Conservation (phyloP, 768 basidiomycete genomes). For the Lactifluus subvellereus region DNA sequence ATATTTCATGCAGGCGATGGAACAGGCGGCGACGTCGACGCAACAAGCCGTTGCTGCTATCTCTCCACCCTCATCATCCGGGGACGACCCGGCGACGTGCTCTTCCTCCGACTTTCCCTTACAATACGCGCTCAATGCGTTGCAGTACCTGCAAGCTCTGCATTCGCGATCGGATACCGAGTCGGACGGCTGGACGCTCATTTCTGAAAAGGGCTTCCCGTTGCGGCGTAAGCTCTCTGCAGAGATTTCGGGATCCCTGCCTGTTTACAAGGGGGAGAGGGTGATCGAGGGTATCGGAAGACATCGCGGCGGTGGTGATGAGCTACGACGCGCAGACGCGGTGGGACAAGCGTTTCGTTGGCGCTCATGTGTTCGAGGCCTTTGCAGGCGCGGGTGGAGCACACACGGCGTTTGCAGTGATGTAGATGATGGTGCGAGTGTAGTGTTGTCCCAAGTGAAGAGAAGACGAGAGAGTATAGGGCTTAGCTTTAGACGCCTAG, state of each 20-base stretch:
- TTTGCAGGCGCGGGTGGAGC: slow-evolving; percentile 60
- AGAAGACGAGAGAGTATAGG: too few species aligned
- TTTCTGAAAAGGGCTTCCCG: slow-evolving; percentile 70
- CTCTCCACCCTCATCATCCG: slow-evolving; percentile 47
- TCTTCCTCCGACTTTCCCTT: slow-evolving; percentile 58
- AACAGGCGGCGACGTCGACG: slow-evolving; percentile 66
- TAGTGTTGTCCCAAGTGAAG: too few species aligned
- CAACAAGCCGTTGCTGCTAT: slow-evolving; percentile 76
- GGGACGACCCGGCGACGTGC: slow-evolving; percentile 39
- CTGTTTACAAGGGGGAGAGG: slow-evolving; percentile 82
- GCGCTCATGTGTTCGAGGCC: slow-evolving; percentile 60
- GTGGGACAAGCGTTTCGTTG: slow-evolving; percentile 86
- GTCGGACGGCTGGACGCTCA: slow-evolving; percentile 64
- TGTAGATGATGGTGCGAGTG: too few species aligned
- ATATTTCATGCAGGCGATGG: slow-evolving; percentile 71
- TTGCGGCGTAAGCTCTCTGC: slow-evolving; percentile 72
- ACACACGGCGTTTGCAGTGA: slow-evolving; percentile 63
- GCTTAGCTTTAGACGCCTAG: too few species aligned
- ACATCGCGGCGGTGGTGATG: slow-evolving; percentile 68
- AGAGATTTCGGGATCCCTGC: slow-evolving; percentile 72
- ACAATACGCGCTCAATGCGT: slow-evolving; percentile 77
- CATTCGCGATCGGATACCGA: slow-evolving; percentile 44
- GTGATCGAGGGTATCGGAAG: slow-evolving; percentile 91
- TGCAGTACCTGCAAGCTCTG: slow-evolving; percentile 72
- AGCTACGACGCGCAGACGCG: slow-evolving; percentile 65